Evolutionary conservation across 148 eudicot species (phyloP).

Genomic region (Rhododendron kiyosumense): DNA sequence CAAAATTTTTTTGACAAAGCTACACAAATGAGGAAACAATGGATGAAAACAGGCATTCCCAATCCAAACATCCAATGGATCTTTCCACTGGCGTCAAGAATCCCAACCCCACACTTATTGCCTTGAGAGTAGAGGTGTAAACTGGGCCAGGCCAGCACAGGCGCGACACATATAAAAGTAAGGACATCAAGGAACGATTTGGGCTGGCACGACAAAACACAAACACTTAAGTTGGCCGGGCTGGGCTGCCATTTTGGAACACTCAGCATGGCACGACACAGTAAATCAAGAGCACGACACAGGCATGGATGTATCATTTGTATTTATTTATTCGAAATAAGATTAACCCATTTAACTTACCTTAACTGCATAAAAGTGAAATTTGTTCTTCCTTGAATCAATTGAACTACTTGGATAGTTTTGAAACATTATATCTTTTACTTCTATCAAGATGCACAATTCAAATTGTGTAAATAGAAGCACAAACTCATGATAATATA

Average conservation of each 20-base stretch:
- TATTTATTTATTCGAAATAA: background rate
- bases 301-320: background rate
- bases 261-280: background rate
- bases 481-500: background rate
- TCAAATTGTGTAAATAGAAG: background rate
- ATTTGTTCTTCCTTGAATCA: background rate
- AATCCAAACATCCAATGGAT: background rate
- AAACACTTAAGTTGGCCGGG: background rate
- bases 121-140: background rate
- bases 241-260: background rate
- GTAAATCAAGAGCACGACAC: background rate
- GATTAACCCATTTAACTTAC: background rate
- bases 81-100: background rate
- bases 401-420: background rate
- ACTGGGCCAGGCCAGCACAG: background rate
- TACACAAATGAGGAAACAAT: background rate
- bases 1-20: background rate
- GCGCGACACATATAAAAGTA: background rate
- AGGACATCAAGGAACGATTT: background rate
- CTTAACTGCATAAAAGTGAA: background rate
- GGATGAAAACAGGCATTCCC: background rate
- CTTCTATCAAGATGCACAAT: background rate
- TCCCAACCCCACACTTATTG: background rate
- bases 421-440: background rate
- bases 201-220: background rate